A percentile compares a stretch with the other conserved stretches of the same genome.
Conservation (phyloP, 352 stramenopile species). For the Phytophthora meadii region DNA sequence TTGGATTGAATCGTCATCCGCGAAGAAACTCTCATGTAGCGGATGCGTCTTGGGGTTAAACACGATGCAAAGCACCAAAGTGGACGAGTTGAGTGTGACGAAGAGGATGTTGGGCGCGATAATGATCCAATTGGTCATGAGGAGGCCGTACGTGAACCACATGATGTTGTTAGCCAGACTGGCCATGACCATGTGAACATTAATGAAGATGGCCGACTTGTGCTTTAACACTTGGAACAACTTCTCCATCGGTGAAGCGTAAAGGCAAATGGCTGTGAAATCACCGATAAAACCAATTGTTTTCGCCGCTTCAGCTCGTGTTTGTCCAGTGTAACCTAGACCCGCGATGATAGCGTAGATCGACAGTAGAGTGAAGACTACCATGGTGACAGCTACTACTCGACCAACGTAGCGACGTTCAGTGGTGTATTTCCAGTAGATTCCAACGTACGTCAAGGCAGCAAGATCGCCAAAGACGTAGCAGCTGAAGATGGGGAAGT, state of each 20-base stretch:
- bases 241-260: slow-evolving; percentile 52
- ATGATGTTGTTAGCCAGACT: slow-evolving; percentile 49
- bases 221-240: slow-evolving; percentile 50
- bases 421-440: slow-evolving; percentile 55
- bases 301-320: slow-evolving; percentile 24
- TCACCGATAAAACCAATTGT: slow-evolving; percentile 38
- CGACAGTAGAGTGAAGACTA: slow-evolving; percentile 27
- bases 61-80: slow-evolving; percentile 31
- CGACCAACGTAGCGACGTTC: slow-evolving; percentile 34
- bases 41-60: slow-evolving; percentile 35
- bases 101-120: slow-evolving; percentile 41
- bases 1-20: slow-evolving; percentile 12
- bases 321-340: slow-evolving; percentile 37
- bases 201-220: slow-evolving; percentile 48
- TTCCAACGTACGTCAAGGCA: slow-evolving; percentile 41
- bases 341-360: slow-evolving; percentile 46
- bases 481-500: slow-evolving; percentile 51
- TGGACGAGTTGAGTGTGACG: slow-evolving; percentile 31
- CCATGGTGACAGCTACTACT: slow-evolving; percentile 19
- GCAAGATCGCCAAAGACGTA: slow-evolving; percentile 40
- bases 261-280: slow-evolving; percentile 33
- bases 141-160: slow-evolving; percentile 55
- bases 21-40: slow-evolving; percentile 19
- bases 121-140: slow-evolving; percentile 38
- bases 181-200: slow-evolving; percentile 53